Evolutionary conservation across 2,329 filamentous ascomycete genomes (phyloP).

Genomic region (Colletotrichum filicis): DNA sequence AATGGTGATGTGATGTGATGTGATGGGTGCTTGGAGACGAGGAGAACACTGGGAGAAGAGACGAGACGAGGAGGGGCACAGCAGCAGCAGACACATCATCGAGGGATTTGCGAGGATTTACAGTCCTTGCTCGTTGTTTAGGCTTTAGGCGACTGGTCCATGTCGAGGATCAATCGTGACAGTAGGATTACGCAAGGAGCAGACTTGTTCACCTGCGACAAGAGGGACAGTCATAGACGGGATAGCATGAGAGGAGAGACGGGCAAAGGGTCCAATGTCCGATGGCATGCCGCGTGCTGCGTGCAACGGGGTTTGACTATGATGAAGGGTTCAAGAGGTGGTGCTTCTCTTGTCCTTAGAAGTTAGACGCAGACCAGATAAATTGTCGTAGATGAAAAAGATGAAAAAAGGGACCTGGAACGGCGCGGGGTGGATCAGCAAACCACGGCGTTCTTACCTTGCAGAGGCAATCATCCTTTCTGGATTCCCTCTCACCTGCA

Average conservation of each 20-base stretch:
- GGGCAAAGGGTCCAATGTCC: background rate
- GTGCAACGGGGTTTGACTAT: background rate
- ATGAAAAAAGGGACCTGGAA: background rate
- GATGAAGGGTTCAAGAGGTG: constrained; percentile 2
- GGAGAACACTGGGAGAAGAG: background rate
- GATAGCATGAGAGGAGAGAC: background rate
- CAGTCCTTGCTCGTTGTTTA: constrained; percentile 9
- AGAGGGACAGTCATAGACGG: background rate
- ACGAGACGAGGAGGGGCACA: background rate
- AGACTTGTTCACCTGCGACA: constrained; percentile 28
- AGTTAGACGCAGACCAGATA: background rate
- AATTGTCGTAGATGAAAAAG: constrained; percentile 5
- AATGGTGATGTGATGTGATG: background rate
- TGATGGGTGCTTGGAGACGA: background rate
- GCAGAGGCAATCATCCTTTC: constrained; percentile 9
- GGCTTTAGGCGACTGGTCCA: constrained; percentile 16
- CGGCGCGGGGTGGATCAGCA: constrained; percentile 20
- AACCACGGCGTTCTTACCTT: constrained; percentile 16
- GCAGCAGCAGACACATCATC: background rate
- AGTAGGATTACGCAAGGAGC: constrained; percentile 23
- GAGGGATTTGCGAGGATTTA: constrained; percentile 1
- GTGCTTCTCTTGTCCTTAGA: background rate
- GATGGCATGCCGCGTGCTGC: background rate
- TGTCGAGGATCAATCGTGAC: constrained; percentile 27
- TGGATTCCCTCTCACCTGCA: background rate